A percentile compares a stretch with the other conserved stretches of the same genome.
Conservation (phyloP, 1,284 basidiomycete species). For the Tilletia setariae region DNA sequence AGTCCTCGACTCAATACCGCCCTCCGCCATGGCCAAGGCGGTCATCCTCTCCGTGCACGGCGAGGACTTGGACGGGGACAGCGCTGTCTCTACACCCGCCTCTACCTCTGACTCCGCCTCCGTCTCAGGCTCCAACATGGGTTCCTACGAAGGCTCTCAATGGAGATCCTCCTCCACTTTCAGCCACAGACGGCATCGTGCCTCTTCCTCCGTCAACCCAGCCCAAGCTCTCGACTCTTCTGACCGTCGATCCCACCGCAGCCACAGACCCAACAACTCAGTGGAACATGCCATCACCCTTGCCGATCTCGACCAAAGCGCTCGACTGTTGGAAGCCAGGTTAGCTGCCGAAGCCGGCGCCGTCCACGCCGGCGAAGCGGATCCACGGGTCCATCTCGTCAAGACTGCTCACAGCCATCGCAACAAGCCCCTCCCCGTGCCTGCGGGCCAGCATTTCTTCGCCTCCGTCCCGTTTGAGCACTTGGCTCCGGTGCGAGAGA, state of each 20-base stretch:
- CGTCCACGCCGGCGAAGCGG: too few relatives aligned
- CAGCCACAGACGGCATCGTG: neutral
- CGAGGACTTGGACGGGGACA: neutral
- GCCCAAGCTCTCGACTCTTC: neutral
- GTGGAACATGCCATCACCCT: too few relatives aligned
- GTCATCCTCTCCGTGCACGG: neutral
- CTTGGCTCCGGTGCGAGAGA: neutral
- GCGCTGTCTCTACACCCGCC: neutral
- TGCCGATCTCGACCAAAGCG: neutral
- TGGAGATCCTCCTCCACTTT: neutral
- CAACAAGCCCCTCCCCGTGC: slow-evolving; percentile 2
- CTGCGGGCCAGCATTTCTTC: slow-evolving; percentile 1
- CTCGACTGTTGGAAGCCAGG: neutral
- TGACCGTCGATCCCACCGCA: neutral
- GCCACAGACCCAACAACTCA: too few relatives aligned
- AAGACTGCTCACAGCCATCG: too few relatives aligned
- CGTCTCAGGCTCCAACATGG: neutral
- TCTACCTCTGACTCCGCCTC: neutral
- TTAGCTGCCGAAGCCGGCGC: too few relatives aligned
- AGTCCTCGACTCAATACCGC: neutral
- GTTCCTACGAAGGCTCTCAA: neutral
- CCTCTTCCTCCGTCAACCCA: neutral
- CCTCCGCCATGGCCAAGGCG: neutral
- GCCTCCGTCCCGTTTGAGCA: neutral
- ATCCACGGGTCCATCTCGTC: too few relatives aligned